A percentile compares a stretch with the other conserved stretches of the same genome.
phyloP scores from a whole-genome alignment of 1,139 yeast species.

The Komagataea norvegica region DNA sequence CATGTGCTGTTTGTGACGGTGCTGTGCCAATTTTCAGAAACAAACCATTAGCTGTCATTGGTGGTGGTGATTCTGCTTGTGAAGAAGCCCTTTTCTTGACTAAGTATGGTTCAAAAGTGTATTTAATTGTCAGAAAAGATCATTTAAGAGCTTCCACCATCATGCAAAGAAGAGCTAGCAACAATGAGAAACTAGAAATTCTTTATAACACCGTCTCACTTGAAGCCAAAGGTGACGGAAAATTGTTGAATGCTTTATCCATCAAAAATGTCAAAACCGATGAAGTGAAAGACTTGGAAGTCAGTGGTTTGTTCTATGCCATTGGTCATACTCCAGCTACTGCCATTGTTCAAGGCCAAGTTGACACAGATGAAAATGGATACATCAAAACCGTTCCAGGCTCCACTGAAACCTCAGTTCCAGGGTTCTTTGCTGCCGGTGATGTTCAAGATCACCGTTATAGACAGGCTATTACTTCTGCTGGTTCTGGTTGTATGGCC shows the following conservation, averaged over 20 bases:
- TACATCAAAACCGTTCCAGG: slow-evolving; percentile 89
- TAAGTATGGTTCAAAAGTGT: slow-evolving; percentile 94
- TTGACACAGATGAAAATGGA: slow-evolving; percentile 82
- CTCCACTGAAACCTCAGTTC: slow-evolving; percentile 76
- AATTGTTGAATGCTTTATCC: slow-evolving; percentile 54
- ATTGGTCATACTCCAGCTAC: slow-evolving; percentile 98
- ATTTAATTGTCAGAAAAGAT: slow-evolving; percentile 89
- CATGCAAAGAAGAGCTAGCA: slow-evolving; percentile 88
- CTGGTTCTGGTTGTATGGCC: slow-evolving; percentile 99
- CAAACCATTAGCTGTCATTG: slow-evolving; percentile 94
- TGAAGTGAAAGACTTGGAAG: slow-evolving; percentile 63
- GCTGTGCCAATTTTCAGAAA: slow-evolving; percentile 98
- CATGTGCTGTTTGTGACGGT: slow-evolving; percentile 99
- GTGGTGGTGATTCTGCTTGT: slow-evolving; percentile 99
- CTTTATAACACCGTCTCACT: slow-evolving; percentile 80
- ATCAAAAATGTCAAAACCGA: slow-evolving; percentile 71
- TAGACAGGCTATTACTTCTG: slow-evolving; percentile 99
- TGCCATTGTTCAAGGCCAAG: slow-evolving; percentile 64
- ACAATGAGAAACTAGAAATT: slow-evolving; percentile 85
- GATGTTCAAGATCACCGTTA: slow-evolving; percentile 96
- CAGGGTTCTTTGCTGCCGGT: slow-evolving; percentile 97
- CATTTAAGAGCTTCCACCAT: slow-evolving; percentile 88
- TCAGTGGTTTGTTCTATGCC: slow-evolving; percentile 94
- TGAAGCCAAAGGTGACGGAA: slow-evolving; percentile 93
- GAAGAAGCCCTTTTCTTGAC: slow-evolving; percentile 97